These are phyloP conservation scores for Galeopsis tetrahit DNA, from an alignment of 257 asterid genomes.

Conservation along the genomic window DNA sequence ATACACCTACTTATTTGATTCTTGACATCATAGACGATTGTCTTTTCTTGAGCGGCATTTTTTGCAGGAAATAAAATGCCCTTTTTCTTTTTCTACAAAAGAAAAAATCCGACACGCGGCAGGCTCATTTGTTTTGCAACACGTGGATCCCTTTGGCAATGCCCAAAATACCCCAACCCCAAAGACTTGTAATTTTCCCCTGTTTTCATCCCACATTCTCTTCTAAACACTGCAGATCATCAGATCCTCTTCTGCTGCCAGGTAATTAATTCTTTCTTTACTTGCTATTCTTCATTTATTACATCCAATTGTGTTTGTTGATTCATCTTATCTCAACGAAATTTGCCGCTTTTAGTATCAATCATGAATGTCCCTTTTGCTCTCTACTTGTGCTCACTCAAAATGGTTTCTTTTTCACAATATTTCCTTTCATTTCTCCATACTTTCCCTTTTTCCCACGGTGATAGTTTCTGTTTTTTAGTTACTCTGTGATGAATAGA, in stretches of 20 bases:
- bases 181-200: slow-evolving; percentile 32
- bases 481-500: neutral
- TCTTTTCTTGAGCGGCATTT: slow-evolving; percentile 19
- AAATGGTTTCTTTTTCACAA: slow-evolving; percentile 4
- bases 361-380: slow-evolving; percentile 26
- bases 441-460: neutral
- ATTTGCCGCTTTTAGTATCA: slow-evolving; percentile 22
- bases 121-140: slow-evolving; percentile 30
- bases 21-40: neutral
- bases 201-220: slow-evolving; percentile 25
- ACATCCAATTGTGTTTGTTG: neutral
- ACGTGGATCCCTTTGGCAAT: slow-evolving; percentile 44
- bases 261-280: slow-evolving; percentile 36
- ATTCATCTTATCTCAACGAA: neutral
- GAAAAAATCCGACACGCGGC: slow-evolving; percentile 30
- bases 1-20: too few relatives aligned
- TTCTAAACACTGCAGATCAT: slow-evolving; percentile 33
- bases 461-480: neutral
- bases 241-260: slow-evolving; percentile 45
- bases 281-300: neutral
- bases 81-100: neutral
- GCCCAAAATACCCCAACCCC: slow-evolving; percentile 32
- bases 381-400: slow-evolving; percentile 28
- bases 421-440: neutral
- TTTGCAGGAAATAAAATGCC: neutral